These are phyloP conservation scores for Combretum micranthum DNA, from an alignment of 345 rosid genomes.

Conservation along the genomic window DNA sequence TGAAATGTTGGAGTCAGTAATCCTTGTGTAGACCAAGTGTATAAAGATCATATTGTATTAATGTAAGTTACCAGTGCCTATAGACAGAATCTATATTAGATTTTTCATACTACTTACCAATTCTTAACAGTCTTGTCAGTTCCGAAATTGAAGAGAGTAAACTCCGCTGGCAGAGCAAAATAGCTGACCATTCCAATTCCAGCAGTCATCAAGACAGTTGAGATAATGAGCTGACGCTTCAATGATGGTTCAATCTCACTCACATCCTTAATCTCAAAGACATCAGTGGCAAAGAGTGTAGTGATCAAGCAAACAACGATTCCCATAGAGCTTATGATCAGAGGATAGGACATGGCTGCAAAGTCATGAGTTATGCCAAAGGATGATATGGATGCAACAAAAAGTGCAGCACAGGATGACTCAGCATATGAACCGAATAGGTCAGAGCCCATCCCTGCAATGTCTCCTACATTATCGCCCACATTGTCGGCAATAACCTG, in stretches of 20 bases:
- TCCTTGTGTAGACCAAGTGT: too few species aligned
- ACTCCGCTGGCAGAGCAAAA: constrained; percentile 49
- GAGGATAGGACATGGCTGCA: constrained; percentile 55
- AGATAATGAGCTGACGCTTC: constrained; percentile 58
- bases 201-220: constrained; percentile 59
- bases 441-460: constrained; percentile 72
- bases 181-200: constrained; percentile 49
- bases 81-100: too few species aligned
- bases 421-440: constrained; percentile 68
- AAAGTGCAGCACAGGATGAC: constrained; percentile 63
- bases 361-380: constrained; percentile 46
- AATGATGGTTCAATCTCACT: constrained; percentile 50
- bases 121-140: constrained; percentile 44
- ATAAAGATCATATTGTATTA: too few species aligned
- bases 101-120: constrained; percentile 29
- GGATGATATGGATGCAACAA: constrained; percentile 62
- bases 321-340: constrained; percentile 55
- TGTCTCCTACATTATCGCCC: constrained; percentile 71
- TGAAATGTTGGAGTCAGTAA: too few species aligned
- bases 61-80: too few species aligned
- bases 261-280: constrained; percentile 44
- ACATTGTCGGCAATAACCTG: constrained; percentile 76
- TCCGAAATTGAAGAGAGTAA: constrained; percentile 56
- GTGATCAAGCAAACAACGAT: constrained; percentile 56
- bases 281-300: constrained; percentile 59